Evolutionary conservation across 306 rosid species (phyloP).

Genomic region (Malus asiatica): DNA sequence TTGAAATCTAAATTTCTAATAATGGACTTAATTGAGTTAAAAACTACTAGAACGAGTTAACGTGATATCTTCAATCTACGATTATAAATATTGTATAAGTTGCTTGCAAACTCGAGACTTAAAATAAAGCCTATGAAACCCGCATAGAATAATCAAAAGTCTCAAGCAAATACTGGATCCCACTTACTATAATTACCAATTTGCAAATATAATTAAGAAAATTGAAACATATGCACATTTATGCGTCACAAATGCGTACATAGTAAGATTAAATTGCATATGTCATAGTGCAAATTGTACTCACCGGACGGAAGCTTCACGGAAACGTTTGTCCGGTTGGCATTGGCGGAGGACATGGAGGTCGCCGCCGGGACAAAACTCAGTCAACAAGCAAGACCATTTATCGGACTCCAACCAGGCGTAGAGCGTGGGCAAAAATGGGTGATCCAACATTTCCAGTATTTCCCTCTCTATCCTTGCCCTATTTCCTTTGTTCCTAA

Average conservation of each 20-base stretch:
- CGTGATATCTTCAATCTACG: too few relatives aligned
- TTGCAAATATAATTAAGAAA: background rate
- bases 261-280: background rate
- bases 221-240: too few relatives aligned
- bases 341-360: conserved; percentile 52
- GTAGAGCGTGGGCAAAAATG: conserved; percentile 42
- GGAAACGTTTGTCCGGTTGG: conserved; percentile 31
- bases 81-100: too few relatives aligned
- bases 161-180: background rate
- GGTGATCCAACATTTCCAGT: conserved; percentile 39
- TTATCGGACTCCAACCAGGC: conserved; percentile 28
- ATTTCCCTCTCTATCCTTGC: conserved; percentile 40
- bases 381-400: conserved; percentile 45
- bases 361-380: conserved; percentile 54
- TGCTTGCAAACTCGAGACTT: too few relatives aligned
- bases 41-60: fast-evolving
- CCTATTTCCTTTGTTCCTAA: conserved; percentile 32
- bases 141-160: background rate
- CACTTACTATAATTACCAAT: background rate
- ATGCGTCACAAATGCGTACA: background rate
- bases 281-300: background rate
- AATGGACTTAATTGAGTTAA: too few relatives aligned
- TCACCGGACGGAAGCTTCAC: conserved; percentile 39
- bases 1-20: too few relatives aligned
- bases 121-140: too few relatives aligned